phyloP scores from a whole-genome alignment of 805 yeast genomes.

The Schwanniomyces polymorphus region DNA sequence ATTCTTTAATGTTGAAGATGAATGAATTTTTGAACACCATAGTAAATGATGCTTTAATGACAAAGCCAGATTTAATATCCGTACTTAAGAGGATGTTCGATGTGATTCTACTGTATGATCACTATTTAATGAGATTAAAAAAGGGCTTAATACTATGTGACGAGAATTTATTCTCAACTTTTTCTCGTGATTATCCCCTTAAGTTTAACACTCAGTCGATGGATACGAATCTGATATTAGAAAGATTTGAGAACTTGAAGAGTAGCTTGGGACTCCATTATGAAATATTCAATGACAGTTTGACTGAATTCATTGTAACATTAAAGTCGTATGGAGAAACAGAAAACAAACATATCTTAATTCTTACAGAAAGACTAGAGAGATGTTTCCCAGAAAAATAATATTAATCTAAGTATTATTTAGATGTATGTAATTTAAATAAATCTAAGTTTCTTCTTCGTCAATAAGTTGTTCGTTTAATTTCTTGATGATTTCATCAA shows the following conservation, averaged over 20 bases:
- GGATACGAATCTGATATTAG: constrained; percentile 38
- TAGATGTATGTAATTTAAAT: not conserved
- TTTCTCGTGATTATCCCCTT: constrained; percentile 30
- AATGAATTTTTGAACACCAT: constrained; percentile 62
- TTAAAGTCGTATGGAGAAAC: constrained; percentile 48
- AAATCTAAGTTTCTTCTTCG: constrained; percentile 15
- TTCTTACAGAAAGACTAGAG: constrained; percentile 44
- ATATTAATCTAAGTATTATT: constrained; percentile 1
- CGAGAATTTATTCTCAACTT: constrained; percentile 42
- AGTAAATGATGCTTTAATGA: constrained; percentile 64
- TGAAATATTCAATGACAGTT: constrained; percentile 43
- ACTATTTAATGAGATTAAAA: constrained; percentile 52
- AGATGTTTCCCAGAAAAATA: constrained; percentile 29
- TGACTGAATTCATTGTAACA: constrained; percentile 47
- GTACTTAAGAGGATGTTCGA: constrained; percentile 46
- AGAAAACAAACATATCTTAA: constrained; percentile 47
- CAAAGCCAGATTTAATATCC: constrained; percentile 54
- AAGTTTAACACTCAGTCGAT: constrained; percentile 39
- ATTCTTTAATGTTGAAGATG: constrained; percentile 23
- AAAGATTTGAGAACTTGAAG: constrained; percentile 41
- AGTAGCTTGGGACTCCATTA: constrained; percentile 42
- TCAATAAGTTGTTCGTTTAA: constrained; percentile 71
- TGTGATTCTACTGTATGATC: constrained; percentile 47
- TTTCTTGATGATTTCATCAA: constrained; percentile 75
- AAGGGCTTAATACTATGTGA: constrained; percentile 53